Base-by-base conservation (phyloP, 495 filamentous ascomycete genomes). In the Podospora conica region DNA sequence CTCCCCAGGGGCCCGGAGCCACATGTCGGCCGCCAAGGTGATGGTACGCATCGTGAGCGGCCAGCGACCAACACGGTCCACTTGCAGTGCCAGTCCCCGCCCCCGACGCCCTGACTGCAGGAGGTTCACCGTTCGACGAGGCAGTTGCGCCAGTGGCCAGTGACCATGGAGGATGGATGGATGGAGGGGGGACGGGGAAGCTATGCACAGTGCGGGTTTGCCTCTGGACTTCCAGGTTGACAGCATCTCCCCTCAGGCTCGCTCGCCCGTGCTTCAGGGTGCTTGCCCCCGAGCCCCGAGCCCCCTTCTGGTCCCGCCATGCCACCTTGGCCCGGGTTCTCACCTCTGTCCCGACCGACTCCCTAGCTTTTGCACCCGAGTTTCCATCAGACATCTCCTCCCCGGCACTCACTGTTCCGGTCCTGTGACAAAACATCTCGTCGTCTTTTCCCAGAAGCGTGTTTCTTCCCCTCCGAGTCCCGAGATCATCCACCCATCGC, bases 391-490 rank as follows among this genome's bases (percentile, higher is more conserved):
- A 63, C 70, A 73, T 74, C 72, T 73, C 75, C 74, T 76, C 74
- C 75, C 70, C 74, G 73, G 40, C 40, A 48, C 40, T 18, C 70
- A 73, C 73, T 64, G 69, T 75, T 75, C 73, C 74, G 72, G 65
- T 59, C 48, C 57, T 73, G 75, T 74, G 72, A 74, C 72, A 75
- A 79, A 70, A 72, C 70, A 73, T 77, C 76, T 63, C 66, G 64
- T 57, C 67, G 73, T 75, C 73, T 75, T 74, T 71, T 70, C 71
- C 71, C 72, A 78, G 77, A 76, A 65, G 63, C 63, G 65, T 69
- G 61, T 58, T 33, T 56, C 67, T 55, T 58, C 67, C 22, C 55
- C 54, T n/a, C 55, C 29, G 58, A 53, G 48, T 55, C 23, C 55
- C 29, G 58, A 53, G 48, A 25, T 27, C 53, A 40, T 33, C n/a